Base-by-base conservation (phyloP, 1,284 basidiomycete genomes). In the Malassezia caprae region DNA sequence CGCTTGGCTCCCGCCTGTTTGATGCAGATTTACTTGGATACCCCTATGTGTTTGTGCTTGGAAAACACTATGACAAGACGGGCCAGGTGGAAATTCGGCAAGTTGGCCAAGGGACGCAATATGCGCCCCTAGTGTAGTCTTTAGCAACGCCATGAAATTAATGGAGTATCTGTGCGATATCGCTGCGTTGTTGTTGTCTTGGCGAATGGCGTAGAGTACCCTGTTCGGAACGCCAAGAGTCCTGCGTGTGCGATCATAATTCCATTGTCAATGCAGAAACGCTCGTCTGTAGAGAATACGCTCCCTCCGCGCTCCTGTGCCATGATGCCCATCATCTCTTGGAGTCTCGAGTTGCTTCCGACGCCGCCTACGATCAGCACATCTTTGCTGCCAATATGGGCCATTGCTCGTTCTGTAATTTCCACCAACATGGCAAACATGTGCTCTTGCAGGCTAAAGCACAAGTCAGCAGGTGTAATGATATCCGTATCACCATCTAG, bases 181-280 rank as follows among this genome's bases (percentile, higher is more conserved):
- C 72, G 53, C 45, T 74, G 72, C 15, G 72, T 72, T 12, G 67
- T 68, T 8, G 68, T 72, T 30, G 62, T 67, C 62, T 73, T 70
- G 17, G 62, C 64, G 32, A 74, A 51, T 13, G 59, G 60, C 21
- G 66, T 72, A 32, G 58, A 54, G 8, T 64, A 41, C 5, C 93
- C 93, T 90, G 94, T 96, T 6, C 94, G 81, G 76, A 84, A 89
- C 56, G 85, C 84, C 34, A 99, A 79, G 44, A 99, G 79, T 24
- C 93, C 93, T 2, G 94, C 94, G 75, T 99, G 94, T 1, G 94
- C 94, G 54, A 99, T 98, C 94, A 99, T 99, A 69, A 98, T 93
- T 2, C 94, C 94, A 69, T 99, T 99, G 76, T 99, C 94, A 60
- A 99, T 96, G 76, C 93, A 96, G 76, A 94, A 96, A 52, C 90